Base-by-base conservation (phyloP, 2,329 filamentous ascomycete species). In the Pseudogymnoascus sp. region DNA sequence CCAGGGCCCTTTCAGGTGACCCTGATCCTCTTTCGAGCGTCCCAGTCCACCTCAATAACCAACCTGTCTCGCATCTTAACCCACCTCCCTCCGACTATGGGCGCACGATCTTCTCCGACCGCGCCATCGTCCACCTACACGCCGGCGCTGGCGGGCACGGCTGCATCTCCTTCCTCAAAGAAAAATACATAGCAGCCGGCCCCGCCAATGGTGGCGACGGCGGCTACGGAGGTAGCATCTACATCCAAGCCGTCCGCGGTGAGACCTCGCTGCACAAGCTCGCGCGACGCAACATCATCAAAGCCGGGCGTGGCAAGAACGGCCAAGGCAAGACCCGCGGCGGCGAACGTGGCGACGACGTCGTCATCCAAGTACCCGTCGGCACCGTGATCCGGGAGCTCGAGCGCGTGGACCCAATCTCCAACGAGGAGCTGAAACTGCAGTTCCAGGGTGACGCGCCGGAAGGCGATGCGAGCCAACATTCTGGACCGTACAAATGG, bases 121-220 rank as follows among this genome's bases (percentile, higher is more conserved):
- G 90, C 73, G 93, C 93, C 63, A 84, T 85, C 6, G 76, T 97
- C 29, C 89, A 85, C 0, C 76, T 97, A 2, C 83, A 89, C 69
- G 89, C 93, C 16, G 95, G 95, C 7, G 77, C 81, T 1, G 95
- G 95, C 26, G 95, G 95, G 7, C 87, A 95, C 72, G 95, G 95
- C 67, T 99, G 95, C 72, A 91, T 97, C 61, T 95, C 95, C 0
- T 99, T 97, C 73, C 78, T 96, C 47, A 88, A 93, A 19, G 95
- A 99, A 71, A 93, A 93, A 67, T 97, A 90, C 75, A 81, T 97
- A 31, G 85, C 87, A 50, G 87, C 96, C 67, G 95, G 95, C 0
- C 95, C 95, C 10, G 86, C 95, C 8, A 97, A 99, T 74, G 95
- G 95, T 59, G 95, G 95, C 65, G 92, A 99, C 73, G 95, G 95